Evolutionary conservation across 2,329 filamentous ascomycete genomes (phyloP), one percentile per base, ranked within the genome.

Genomic region (Aureobasidium pullulans): DNA sequence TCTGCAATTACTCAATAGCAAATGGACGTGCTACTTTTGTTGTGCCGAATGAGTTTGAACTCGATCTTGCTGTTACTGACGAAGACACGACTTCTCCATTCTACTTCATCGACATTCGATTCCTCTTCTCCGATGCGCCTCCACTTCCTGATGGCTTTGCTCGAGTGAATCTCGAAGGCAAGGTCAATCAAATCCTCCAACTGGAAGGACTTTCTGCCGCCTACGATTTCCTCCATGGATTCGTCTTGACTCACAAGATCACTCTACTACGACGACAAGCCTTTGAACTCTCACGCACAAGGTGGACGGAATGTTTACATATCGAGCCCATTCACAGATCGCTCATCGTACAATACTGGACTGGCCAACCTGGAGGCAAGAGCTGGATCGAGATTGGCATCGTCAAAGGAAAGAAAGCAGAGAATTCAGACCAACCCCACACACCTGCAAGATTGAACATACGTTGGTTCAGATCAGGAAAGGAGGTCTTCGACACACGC

Each of bases 311-410:
- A 59, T 85, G 86, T 36, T 72, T 97, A 47, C 84, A 84, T 66
- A 81, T 96, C 15, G 90, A 96, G 69, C 80, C 86, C 31, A 79
- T 96, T 39, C 89, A 94, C 70, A 84, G 94, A 62, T 87, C 87
- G 31, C 77, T 99, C 60, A 84, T 91, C 9, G 82, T 99, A 36
- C 92, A 96, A 68, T 99, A 99, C 73, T 99, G 94, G 94, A 79
- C 83, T 15, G 81, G 83, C 53, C 83, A 85, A 66, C 79, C 81
- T 60, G 84, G 84, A 0, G 79, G 82, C 15, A 96, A 95, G 76
- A 96, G 86, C 70, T 99, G 94, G 93, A 79, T 99, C 49, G 86
- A 97, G 64, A 79, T 99, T 53, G 92, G 91, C 9, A 83, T 96
- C 37, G 81, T 85, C 61, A 91, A 86, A 68, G 86, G 86, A 34